Evolutionary conservation across 2,329 filamentous ascomycete genomes (phyloP).

Genomic region (Laburnicola sp.): DNA sequence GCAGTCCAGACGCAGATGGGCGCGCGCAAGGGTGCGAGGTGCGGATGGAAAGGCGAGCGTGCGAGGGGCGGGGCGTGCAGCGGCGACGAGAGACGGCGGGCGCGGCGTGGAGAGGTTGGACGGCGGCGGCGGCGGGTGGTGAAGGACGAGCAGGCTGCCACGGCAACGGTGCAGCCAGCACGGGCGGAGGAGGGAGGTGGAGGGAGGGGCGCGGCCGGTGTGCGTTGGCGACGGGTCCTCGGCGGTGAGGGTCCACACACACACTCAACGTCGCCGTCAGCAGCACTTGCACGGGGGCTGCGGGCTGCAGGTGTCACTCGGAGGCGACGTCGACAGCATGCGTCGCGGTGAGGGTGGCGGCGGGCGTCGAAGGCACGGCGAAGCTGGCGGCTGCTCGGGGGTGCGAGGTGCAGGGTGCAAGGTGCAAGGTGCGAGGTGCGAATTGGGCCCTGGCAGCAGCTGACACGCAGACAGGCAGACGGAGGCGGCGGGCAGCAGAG

Average conservation of each 20-base stretch:
- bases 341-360: constrained; percentile 19
- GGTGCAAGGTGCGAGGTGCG: neutral
- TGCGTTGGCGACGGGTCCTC: constrained; percentile 2
- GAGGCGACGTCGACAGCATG: constrained; percentile 19
- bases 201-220: constrained; percentile 7
- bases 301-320: constrained; percentile 6
- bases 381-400: constrained; percentile 15
- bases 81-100: neutral
- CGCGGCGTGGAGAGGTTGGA: neutral
- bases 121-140: constrained; percentile 1
- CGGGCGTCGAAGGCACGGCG: constrained; percentile 13
- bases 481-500: neutral
- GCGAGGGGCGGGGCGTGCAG: neutral
- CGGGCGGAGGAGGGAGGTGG: neutral
- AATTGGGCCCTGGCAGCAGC: constrained; percentile 29
- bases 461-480: constrained; percentile 29
- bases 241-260: constrained; percentile 9
- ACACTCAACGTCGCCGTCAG: neutral
- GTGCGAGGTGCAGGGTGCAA: neutral
- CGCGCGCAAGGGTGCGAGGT: constrained; percentile 7
- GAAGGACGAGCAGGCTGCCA: constrained; percentile 2
- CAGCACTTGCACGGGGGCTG: constrained; percentile 2
- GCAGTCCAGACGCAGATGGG: constrained; percentile 2
- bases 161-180: neutral
- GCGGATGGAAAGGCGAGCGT: constrained; percentile 9